A percentile compares a stretch with the other conserved stretches of the same genome.
These are phyloP conservation scores for Zygoascus hellenicus DNA, from an alignment of 1,139 yeast genomes.

Conservation along the genomic window DNA sequence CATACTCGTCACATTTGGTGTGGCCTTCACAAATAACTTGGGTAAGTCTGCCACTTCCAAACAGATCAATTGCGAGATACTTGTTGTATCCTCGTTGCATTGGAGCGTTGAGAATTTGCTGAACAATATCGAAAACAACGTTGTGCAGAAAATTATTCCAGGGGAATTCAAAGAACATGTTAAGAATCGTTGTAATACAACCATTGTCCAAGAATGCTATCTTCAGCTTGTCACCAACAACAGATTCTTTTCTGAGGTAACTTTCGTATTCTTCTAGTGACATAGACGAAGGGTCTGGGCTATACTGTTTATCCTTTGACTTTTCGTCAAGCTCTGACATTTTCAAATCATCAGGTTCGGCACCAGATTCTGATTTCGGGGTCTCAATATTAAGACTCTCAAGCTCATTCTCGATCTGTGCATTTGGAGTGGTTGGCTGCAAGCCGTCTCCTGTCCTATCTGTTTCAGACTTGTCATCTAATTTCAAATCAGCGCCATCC, in stretches of 20 bases:
- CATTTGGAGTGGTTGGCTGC: conserved; percentile 2
- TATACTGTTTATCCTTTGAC: conserved; percentile 13
- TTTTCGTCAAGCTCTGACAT: conserved; percentile 6
- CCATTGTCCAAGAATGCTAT: conserved; percentile 79
- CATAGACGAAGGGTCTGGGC: conserved; percentile 21
- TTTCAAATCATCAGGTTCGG: neutral
- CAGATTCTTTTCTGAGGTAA: conserved; percentile 59
- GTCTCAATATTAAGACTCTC: conserved; percentile 9
- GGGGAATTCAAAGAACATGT: conserved; percentile 87
- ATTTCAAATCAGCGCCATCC: conserved; percentile 29
- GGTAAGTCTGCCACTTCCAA: conserved; percentile 73
- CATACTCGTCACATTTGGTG: conserved; percentile 63
- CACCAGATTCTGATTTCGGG: neutral
- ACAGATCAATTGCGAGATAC: conserved; percentile 79
- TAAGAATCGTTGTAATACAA: conserved; percentile 67
- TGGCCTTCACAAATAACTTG: conserved; percentile 81
- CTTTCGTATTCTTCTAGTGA: conserved; percentile 53
- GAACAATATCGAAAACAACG: conserved; percentile 95
- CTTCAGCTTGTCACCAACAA: conserved; percentile 85
- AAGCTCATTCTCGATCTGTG: conserved; percentile 5
- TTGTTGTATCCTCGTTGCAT: conserved; percentile 91
- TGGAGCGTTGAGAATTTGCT: conserved; percentile 91
- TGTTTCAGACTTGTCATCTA: conserved; percentile 8
- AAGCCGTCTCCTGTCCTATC: conserved; percentile 1
- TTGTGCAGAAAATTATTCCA: conserved; percentile 98